A percentile compares a stretch with the other conserved stretches of the same genome.
phyloP scores from a whole-genome alignment of 345 rosid species.

The Angophora floribunda region DNA sequence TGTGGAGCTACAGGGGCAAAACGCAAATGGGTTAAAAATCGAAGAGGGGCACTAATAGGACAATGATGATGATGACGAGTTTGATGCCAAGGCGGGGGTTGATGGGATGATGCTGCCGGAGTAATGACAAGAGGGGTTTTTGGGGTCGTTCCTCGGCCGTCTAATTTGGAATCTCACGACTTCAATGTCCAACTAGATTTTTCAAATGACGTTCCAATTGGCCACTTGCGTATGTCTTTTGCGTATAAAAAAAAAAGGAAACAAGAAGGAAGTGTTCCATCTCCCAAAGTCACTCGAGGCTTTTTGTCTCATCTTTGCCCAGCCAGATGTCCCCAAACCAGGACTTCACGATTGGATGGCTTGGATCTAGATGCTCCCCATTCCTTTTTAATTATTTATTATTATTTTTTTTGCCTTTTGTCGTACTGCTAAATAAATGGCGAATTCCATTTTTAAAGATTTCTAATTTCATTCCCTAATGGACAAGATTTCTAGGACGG shows the following conservation, averaged over 20 bases:
- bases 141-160: neutral
- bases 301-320: neutral
- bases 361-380: neutral
- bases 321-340: neutral
- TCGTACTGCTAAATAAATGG: no score
- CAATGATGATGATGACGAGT: slow-evolving; percentile 10
- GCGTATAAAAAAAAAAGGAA: neutral
- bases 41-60: neutral
- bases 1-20: neutral
- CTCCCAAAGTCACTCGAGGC: neutral
- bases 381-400: no score
- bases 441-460: no score
- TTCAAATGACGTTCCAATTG: neutral
- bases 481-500: neutral
- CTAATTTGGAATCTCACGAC: slow-evolving; percentile 20
- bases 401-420: no score
- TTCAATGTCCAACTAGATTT: neutral
- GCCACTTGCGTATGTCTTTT: neutral
- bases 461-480: neutral
- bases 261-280: neutral
- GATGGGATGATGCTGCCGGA: slow-evolving; percentile 18
- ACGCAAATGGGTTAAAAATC: neutral
- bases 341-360: neutral
- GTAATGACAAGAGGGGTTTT: slow-evolving; percentile 14
- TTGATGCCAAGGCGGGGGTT: slow-evolving; percentile 16